Evolutionary conservation across 768 basidiomycete genomes (phyloP), one percentile per base, ranked within the genome.

Genomic region (Amanita muscaria): DNA sequence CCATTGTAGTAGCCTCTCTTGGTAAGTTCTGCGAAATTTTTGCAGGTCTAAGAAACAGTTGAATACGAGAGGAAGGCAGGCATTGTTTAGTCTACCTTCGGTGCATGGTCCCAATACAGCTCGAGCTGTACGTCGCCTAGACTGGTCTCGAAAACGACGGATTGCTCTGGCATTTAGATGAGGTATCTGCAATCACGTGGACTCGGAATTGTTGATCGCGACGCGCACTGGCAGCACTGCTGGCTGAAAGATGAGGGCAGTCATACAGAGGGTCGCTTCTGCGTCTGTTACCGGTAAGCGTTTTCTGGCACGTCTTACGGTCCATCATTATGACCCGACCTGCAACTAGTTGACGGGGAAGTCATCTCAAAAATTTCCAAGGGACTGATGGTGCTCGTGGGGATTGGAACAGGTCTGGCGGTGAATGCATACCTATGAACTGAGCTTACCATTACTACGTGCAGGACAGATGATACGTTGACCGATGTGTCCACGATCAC

Each of bases 21-120:
- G n/a, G 86, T 75, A 22, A 98, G 79, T 54, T 92, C 89, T 49
- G 80, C 76, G 63, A 98, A 97, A 71, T 98, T 99, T 62, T 86
- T 80, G 69, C 92, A 96, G 10, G 93, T 93, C 88, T 96, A 57
- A 12, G 37, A 52, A n/a, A 48, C 50, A 46, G 37, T 50, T 54
- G 46, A 54, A 54, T 46, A 37, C 34, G 41, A 51, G 47, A 45
- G 48, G 38, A 22, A 37, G 50, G 19, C 36, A 34, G 25, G 45
- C 7, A 29, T 25, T 38, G 18, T 64, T 44, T 46, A 74, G 74
- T 64, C 70, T 75, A 59, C 71, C 54, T 63, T 62, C 22, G 91
- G 93, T 1, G 92, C 88, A 61, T 96, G 91, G 30, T 88, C 67
- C 80, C 84, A 90, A 66, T 97, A 97, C 18, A 98, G 72, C 64